Evolutionary conservation across 1,284 basidiomycete genomes (phyloP), one percentile per base, ranked within the genome.

Genomic region (Rhodotorula sp.): DNA sequence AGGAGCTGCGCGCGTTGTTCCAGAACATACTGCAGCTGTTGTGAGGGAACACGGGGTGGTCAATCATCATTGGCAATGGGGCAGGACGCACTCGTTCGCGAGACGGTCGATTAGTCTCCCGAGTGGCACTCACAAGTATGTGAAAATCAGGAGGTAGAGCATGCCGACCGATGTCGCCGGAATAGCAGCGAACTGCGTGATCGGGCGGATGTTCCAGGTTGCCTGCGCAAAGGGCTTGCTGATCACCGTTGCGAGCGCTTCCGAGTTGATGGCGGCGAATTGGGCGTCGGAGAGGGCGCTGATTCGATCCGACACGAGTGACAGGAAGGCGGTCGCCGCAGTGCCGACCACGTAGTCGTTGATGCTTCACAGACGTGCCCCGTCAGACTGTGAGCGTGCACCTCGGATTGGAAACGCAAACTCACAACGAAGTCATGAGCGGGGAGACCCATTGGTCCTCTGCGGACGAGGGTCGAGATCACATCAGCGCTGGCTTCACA

Each of bases 91-190:
- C 38, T 43, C 38, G 10, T 12, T 8, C 47, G 15, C 8, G 10
- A 21, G 55, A 34, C 18, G 31, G 23, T 16, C 26, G 26, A 26
- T 28, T 28, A 5, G 16, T 15, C n/a, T 26, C n/a, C n/a, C 52
- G 28, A 5, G 19, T 3, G 12, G 55, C 52, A 55, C 64, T 19
- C 12, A 66, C 64, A 72, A 67, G 65, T 69, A 72, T 58, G 71
- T 72, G 64, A 72, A 72, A 48, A 72, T 63, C 45, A 80, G 79
- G 49, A 80, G 68, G 60, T 80, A 80, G 21, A 81, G 75, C 55
- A 79, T 76, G 19, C 80, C 80, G 57, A 79, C 79, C 0, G 79
- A 78, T 3, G 79, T 79, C 0, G 77, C 74, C 3, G 80, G 78
- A 68, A 72, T 77, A 34, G 65, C 79, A 2, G 78, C 80, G 45